These are phyloP conservation scores for Rusavskia elegans DNA, from an alignment of 495 filamentous ascomycete genomes.

Conservation along the genomic window DNA sequence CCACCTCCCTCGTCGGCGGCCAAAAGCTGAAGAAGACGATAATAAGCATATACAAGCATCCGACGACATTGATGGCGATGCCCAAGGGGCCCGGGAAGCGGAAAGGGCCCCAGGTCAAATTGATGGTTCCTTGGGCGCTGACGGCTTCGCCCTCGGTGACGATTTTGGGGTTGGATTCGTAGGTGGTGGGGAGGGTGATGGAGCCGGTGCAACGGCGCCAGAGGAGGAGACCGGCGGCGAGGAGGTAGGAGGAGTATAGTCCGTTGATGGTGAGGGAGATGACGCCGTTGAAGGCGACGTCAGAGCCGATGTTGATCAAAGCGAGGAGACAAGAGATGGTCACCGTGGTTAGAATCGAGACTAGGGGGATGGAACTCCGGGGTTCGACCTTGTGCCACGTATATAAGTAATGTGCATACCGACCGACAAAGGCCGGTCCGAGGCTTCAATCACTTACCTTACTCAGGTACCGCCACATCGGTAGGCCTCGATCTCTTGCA, in stretches of 20 bases:
- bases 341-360: conserved; percentile 30
- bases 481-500: conserved; percentile 42
- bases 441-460: conserved; percentile 1
- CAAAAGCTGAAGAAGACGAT: conserved; percentile 30
- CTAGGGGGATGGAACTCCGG: conserved; percentile 32
- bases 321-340: conserved; percentile 20
- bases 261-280: conserved; percentile 23
- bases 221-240: conserved; percentile 27
- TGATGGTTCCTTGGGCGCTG: conserved; percentile 20
- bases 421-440: not conserved
- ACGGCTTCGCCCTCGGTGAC: not conserved
- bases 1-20: conserved; percentile 24
- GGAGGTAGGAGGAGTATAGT: conserved; percentile 26
- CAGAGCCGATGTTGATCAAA: conserved; percentile 35
- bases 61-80: conserved; percentile 25
- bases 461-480: conserved; percentile 12
- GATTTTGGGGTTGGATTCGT: not conserved
- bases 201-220: conserved; percentile 24
- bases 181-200: conserved; percentile 13
- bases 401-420: too few relatives aligned
- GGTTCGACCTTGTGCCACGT: conserved; percentile 11
- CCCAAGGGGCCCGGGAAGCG: conserved; percentile 20
- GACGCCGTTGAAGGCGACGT: conserved; percentile 32
- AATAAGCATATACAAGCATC: conserved; percentile 25
- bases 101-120: conserved; percentile 17